These are phyloP conservation scores for Thymus mandschuricus DNA, from an alignment of 257 asterid species.

Conservation along the genomic window DNA sequence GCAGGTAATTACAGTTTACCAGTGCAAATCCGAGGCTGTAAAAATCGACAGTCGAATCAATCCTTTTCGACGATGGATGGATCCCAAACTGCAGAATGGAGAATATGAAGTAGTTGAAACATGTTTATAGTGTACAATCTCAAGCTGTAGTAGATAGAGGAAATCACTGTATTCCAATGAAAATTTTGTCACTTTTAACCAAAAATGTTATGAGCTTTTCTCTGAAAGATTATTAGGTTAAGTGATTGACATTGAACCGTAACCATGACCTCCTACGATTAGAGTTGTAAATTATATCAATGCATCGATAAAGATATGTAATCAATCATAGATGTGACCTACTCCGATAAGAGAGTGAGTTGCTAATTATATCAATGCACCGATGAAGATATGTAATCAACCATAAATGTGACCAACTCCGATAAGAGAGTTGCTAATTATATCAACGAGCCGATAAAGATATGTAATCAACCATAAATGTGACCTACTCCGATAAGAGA, in stretches of 20 bases:
- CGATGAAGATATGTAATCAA: too few relatives aligned
- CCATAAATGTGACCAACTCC: too few relatives aligned
- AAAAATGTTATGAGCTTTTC: neutral
- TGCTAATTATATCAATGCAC: too few relatives aligned
- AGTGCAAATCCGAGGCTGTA: neutral
- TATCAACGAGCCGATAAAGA: too few relatives aligned
- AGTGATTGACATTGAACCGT: too few relatives aligned
- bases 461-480: neutral
- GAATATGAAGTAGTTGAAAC: neutral
- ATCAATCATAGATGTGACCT: neutral
- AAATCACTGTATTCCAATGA: neutral
- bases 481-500: neutral
- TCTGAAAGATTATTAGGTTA: too few relatives aligned
- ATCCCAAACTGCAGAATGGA: neutral
- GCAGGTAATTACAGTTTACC: slow-evolving; percentile 6
- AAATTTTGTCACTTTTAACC: neutral
- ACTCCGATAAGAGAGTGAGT: neutral
- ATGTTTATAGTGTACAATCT: neutral
- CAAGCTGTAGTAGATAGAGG: neutral
- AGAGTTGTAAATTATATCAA: too few relatives aligned
- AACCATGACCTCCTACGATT: too few relatives aligned
- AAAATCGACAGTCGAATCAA: too few relatives aligned
- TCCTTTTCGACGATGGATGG: neutral
- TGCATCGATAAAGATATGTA: too few relatives aligned
- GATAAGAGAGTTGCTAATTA: too few relatives aligned